Evolutionary conservation across 2,329 filamentous ascomycete species (phyloP).

Genomic region (Nemania sp.): DNA sequence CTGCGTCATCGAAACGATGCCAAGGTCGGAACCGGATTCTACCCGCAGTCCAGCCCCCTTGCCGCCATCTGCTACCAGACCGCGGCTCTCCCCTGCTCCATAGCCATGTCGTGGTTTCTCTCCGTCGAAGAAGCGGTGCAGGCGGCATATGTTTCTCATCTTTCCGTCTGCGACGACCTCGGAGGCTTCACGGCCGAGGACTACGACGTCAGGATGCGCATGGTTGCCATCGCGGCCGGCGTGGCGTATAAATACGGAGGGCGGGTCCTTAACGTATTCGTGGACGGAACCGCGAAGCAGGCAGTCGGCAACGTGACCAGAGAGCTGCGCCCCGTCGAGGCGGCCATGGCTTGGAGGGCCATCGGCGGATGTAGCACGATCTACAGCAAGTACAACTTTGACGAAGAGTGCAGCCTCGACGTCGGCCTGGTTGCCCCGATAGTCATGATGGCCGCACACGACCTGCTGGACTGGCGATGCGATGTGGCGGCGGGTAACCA

Average conservation of each 20-base stretch:
- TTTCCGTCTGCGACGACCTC: constrained; percentile 25
- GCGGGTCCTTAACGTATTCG: constrained; percentile 11
- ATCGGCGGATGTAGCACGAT: constrained; percentile 22
- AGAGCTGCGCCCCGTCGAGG: constrained; percentile 7
- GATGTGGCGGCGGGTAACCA: constrained; percentile 22
- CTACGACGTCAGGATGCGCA: constrained; percentile 23
- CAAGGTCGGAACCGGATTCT: constrained; percentile 20
- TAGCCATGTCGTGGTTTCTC: constrained; percentile 24
- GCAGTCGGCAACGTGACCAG: constrained; percentile 8
- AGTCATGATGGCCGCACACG: constrained; percentile 22
- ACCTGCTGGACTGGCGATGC: constrained; percentile 25
- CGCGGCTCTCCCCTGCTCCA: constrained; percentile 14
- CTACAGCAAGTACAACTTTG: constrained; percentile 24
- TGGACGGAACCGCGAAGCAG: constrained; percentile 24
- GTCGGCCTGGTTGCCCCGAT: constrained; percentile 17
- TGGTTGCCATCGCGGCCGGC: constrained; percentile 21
- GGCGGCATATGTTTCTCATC: constrained; percentile 22
- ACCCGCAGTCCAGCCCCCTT: constrained; percentile 23
- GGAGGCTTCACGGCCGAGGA: constrained; percentile 21
- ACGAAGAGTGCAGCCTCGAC: constrained; percentile 5
- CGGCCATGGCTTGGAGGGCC: constrained; percentile 24
- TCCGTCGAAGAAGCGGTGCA: constrained; percentile 14
- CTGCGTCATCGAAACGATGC: constrained; percentile 18
- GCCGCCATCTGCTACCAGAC: constrained; percentile 21
- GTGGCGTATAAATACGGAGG: constrained; percentile 20